Base-by-base conservation (phyloP, 495 filamentous ascomycete species). In the Usnea hakonensis region DNA sequence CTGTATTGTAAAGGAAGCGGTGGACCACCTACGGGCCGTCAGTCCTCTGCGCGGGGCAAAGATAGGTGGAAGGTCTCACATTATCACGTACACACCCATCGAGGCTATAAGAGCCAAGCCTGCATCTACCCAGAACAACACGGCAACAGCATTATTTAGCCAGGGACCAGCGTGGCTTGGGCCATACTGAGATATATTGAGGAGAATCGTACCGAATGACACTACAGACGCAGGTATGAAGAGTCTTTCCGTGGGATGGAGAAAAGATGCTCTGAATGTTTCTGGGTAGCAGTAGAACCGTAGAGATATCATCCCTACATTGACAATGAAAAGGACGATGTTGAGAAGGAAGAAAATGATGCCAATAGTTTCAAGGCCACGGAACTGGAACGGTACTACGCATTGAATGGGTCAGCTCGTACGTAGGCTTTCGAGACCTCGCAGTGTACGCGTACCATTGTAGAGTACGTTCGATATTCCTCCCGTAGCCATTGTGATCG, bases 171-270 rank as follows among this genome's bases (percentile, higher is more conserved):
- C 77, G 32, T 83, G 73, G 14, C 79, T 78, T 4, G 88, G 77
- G 1, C 90, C 90, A 69, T 93, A 95, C 70, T 95, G 86, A 40
- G 83, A 86, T 44, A 88, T 83, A 65, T 90, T 93, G 67, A 89
- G 87, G 43, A 95, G 69, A 55, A 95, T 91, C 0, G 85, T 90
- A 11, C 85, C 90, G 66, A 87, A 80, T 11, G 79, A 83, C 56
- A 89, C 83, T 32, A 94, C 81, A 37, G 82, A 81, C 17, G 90
- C 82, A 8, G 90, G 88, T 8, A 91, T 81, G 69, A 93, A 95
- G 7, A 95, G 75, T 14, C 85, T 87, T 69, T 95, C 90, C 1
- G 86, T 85, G 17, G 90, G 89, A 72, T 93, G 89, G 41, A 84
- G 71, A 60, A 94, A 87, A 0, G 87, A 90, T 1, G 81, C 78